These are phyloP conservation scores for Dactylonectria macrodidyma DNA, from an alignment of 2,329 filamentous ascomycete genomes.

Conservation along the genomic window DNA sequence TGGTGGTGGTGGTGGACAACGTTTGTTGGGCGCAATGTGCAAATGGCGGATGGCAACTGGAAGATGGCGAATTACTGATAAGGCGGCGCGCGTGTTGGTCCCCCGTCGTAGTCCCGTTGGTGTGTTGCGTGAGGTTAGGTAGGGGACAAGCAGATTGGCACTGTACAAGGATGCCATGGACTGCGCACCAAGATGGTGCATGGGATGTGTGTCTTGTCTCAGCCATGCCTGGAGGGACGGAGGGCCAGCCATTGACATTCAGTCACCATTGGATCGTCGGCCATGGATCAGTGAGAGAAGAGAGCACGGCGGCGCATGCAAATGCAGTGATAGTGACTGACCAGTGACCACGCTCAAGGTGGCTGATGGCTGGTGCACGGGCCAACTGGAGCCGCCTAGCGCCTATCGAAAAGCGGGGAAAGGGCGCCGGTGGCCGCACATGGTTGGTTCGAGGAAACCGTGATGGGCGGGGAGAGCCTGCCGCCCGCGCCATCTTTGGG, in stretches of 20 bases:
- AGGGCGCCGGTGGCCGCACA: conserved; percentile 21
- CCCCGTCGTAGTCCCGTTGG: conserved; percentile 12
- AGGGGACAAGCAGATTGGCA: conserved; percentile 15
- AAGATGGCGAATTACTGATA: conserved; percentile 45
- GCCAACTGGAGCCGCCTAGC: conserved; percentile 32
- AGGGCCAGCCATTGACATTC: conserved; percentile 15
- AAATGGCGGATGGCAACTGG: conserved; percentile 37
- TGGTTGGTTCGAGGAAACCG: conserved; percentile 37
- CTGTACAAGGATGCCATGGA: conserved; percentile 17
- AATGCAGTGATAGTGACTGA: conserved; percentile 43
- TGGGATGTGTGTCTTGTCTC: neutral
- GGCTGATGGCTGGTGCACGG: conserved; percentile 38
- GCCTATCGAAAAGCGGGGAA: conserved; percentile 39
- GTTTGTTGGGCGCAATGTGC: conserved; percentile 30
- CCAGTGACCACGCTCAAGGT: conserved; percentile 33
- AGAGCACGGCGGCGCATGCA: conserved; percentile 35
- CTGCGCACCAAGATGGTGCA: neutral
- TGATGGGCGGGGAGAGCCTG: conserved; percentile 39
- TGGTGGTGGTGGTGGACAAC: conserved; percentile 12
- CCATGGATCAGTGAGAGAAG: conserved; percentile 31
- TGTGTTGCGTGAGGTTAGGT: conserved; percentile 23
- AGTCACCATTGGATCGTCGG: conserved; percentile 29
- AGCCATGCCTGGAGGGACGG: conserved; percentile 2
- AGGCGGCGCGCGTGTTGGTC: conserved; percentile 33
- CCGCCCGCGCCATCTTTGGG: conserved; percentile 35